phyloP scores from a whole-genome alignment of 495 filamentous ascomycete genomes.

The Pyrenula aspistea region DNA sequence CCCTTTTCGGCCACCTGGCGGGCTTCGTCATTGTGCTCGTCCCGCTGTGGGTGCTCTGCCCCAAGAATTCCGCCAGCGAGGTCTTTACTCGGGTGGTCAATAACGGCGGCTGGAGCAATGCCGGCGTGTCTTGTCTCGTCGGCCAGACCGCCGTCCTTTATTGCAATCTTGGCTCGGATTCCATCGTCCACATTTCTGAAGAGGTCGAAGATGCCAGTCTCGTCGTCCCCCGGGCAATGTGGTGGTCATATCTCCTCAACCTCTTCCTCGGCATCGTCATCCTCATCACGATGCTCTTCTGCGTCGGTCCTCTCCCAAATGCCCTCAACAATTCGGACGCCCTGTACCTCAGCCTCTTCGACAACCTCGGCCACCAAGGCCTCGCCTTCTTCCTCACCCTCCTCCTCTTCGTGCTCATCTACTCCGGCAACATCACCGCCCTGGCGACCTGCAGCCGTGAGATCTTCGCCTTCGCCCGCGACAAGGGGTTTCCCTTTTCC shows the following conservation, averaged over 20 bases:
- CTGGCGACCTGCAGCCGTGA: slow-evolving; percentile 29
- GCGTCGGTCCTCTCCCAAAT: slow-evolving; percentile 12
- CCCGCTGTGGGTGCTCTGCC: not conserved
- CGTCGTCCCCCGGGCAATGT: slow-evolving; percentile 10
- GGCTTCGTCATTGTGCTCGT: not conserved
- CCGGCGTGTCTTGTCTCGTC: not conserved
- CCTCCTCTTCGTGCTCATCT: slow-evolving; percentile 25
- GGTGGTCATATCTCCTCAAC: slow-evolving; percentile 13
- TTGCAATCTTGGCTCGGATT: not conserved
- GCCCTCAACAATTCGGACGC: not conserved
- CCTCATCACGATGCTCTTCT: slow-evolving; percentile 12
- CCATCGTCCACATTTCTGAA: slow-evolving; percentile 7
- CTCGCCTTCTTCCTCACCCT: slow-evolving; percentile 23
- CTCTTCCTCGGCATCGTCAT: slow-evolving; percentile 15
- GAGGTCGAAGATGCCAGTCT: slow-evolving; percentile 15
- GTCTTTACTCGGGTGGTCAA: not conserved
- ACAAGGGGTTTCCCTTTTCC: slow-evolving; percentile 34
- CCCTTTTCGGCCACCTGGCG: not conserved
- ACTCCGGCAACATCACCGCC: slow-evolving; percentile 24
- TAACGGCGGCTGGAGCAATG: not conserved
- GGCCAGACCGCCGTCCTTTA: not conserved
- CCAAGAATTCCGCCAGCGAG: not conserved
- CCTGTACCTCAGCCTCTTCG: not conserved
- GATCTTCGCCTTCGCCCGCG: slow-evolving; percentile 34
- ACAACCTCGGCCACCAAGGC: not conserved